Percentiles rank a stretch among this genome's conserved stretches.
These are phyloP conservation scores for Kregervanrija fluxuum DNA, from an alignment of 805 yeast genomes.

Conservation along the genomic window DNA sequence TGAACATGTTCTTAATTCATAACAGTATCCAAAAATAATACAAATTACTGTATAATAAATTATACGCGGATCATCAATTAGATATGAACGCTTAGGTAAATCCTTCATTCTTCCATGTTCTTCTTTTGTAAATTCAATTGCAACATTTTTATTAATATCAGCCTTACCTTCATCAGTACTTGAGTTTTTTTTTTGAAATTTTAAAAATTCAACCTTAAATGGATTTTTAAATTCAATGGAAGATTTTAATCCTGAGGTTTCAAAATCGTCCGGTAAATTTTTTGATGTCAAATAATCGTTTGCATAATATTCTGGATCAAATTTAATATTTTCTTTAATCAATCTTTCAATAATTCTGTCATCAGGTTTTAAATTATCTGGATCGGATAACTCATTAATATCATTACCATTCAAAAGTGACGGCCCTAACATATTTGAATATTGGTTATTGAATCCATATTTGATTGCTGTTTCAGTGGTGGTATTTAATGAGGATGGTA, in stretches of 20 bases:
- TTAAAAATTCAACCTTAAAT: conserved; percentile 29
- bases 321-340: conserved; percentile 61
- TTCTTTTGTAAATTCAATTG: conserved; percentile 46
- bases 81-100: conserved; percentile 56
- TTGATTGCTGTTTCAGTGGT: conserved; percentile 16
- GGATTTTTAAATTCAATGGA: conserved; percentile 50
- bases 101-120: conserved; percentile 64
- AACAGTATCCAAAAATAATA: conserved; percentile 63
- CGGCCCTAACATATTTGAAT: conserved; percentile 52
- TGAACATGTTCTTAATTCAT: conserved; percentile 68
- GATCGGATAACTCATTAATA: conserved; percentile 78
- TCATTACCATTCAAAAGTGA: conserved; percentile 82
- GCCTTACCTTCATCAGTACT: too few relatives aligned
- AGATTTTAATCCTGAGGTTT: conserved; percentile 22
- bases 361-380: conserved; percentile 55
- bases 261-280: conserved; percentile 35
- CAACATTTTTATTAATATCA: conserved; percentile 23
- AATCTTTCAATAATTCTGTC: conserved; percentile 63
- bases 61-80: conserved; percentile 49
- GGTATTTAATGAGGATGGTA: conserved; percentile 23
- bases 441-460: conserved; percentile 79
- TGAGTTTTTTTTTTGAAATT: conserved; percentile 20
- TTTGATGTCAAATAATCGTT: conserved; percentile 68
- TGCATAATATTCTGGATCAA: conserved; percentile 84
- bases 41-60: conserved; percentile 58